A percentile compares a stretch with the other conserved stretches of the same genome.
Evolutionary conservation across 1,284 basidiomycete species (phyloP).

Genomic region (Rhodotorula sp.): DNA sequence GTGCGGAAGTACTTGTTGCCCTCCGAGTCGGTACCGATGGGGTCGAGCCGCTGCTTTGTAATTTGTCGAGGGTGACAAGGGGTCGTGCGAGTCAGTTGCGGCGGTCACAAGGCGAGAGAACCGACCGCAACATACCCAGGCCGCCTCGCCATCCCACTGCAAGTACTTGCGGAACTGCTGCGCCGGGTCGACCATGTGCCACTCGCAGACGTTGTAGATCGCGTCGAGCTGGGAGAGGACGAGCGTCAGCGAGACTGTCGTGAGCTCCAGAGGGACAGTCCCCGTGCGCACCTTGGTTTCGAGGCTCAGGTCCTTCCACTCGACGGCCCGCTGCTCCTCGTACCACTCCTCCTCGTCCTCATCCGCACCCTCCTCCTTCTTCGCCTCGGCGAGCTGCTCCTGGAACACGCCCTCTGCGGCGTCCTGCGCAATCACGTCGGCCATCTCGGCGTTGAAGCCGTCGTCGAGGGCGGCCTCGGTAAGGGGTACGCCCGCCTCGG

Average conservation of each 20-base stretch:
- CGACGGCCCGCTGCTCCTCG: conserved; percentile 41
- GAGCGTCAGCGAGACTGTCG: no score
- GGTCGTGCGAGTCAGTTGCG: background rate
- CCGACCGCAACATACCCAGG: conserved; percentile 46
- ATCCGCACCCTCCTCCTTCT: conserved; percentile 1
- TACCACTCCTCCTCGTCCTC: conserved; percentile 22
- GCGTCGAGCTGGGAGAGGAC: conserved; percentile 46
- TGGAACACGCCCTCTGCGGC: conserved; percentile 2
- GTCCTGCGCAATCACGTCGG: conserved; percentile 15
- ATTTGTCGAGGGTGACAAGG: background rate
- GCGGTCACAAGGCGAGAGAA: background rate
- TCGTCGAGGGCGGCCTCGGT: conserved; percentile 22
- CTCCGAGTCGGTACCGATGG: conserved; percentile 78
- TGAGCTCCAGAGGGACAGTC: no score
- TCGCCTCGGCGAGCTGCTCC: background rate
- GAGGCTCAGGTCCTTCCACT: conserved; percentile 53
- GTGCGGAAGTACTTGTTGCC: conserved; percentile 85
- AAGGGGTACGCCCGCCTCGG: conserved; percentile 10
- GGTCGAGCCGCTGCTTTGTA: conserved; percentile 67
- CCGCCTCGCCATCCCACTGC: conserved; percentile 30
- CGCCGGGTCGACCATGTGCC: conserved; percentile 56
- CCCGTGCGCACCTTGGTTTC: conserved; percentile 51
- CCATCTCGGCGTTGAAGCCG: conserved; percentile 32
- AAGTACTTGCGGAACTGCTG: conserved; percentile 53
- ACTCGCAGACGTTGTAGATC: conserved; percentile 55